These are phyloP conservation scores for Straminergon stramineum DNA, from an alignment of 225 moss, liverwort and hornwort species.

Conservation along the genomic window DNA sequence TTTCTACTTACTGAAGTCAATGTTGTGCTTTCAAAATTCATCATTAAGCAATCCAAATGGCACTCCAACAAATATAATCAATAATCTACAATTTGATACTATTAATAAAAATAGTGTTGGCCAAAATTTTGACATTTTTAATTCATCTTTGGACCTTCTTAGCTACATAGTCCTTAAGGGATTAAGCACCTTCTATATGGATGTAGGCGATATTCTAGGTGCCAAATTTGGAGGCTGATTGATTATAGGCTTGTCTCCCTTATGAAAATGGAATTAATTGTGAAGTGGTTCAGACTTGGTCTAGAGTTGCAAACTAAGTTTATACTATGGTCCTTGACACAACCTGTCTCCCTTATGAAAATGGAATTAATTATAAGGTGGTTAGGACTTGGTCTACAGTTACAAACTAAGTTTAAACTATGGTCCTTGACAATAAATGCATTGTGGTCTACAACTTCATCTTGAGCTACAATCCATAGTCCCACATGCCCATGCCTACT, in stretches of 20 bases:
- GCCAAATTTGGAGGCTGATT: not conserved
- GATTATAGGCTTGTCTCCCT: fast-evolving
- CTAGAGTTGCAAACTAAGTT: not conserved
- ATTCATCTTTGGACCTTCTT: not conserved
- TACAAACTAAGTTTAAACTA: not conserved
- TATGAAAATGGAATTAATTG: fast-evolving
- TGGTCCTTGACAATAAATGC: not conserved
- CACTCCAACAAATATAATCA: not conserved
- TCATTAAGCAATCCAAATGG: not conserved
- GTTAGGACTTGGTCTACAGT: not conserved
- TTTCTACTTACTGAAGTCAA: not conserved
- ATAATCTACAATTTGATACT: not conserved
- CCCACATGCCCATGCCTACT: fast-evolving
- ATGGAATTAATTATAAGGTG: not conserved
- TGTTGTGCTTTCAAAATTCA: not conserved
- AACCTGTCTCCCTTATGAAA: fast-evolving
- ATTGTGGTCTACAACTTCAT: fast-evolving
- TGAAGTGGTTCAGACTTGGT: not conserved
- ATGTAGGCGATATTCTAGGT: not conserved
- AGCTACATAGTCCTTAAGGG: fast-evolving
- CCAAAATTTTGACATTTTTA: not conserved
- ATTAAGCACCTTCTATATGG: not conserved
- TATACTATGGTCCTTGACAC: fast-evolving
- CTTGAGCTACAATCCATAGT: not conserved
- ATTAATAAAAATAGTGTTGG: not conserved